A percentile compares a stretch with the other conserved stretches of the same genome.
Conservation (phyloP, 495 filamentous ascomycete species). For the Aspergillus haitiensis region DNA sequence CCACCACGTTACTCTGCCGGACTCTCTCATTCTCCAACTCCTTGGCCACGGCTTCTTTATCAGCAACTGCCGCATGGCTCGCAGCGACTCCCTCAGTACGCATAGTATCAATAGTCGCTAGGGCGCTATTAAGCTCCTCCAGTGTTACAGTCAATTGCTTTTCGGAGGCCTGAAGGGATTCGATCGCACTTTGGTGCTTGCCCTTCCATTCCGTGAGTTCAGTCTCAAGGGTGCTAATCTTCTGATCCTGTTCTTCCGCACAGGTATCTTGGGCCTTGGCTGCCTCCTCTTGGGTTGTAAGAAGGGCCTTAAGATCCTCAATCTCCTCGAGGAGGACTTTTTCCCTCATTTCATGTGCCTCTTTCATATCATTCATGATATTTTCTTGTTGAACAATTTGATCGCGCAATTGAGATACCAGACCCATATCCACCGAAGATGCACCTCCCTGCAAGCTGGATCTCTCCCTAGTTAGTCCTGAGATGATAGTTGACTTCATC, state of each 20-base stretch:
- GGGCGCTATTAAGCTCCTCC: constrained; percentile 62
- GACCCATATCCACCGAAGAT: constrained; percentile 87
- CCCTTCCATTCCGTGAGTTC: constrained; percentile 74
- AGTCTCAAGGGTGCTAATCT: constrained; percentile 68
- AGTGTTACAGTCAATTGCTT: constrained; percentile 70
- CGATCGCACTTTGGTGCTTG: constrained; percentile 69
- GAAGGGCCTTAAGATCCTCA: constrained; percentile 59
- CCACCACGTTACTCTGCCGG: constrained; percentile 66
- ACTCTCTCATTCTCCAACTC: constrained; percentile 52
- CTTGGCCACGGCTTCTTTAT: constrained; percentile 47
- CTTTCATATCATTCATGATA: constrained; percentile 72
- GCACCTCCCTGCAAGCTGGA: constrained; percentile 76
- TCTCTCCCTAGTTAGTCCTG: constrained; percentile 87
- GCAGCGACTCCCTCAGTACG: constrained; percentile 38
- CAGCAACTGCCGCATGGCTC: constrained; percentile 35
- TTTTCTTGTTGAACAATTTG: constrained; percentile 84
- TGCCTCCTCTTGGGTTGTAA: constrained; percentile 50
- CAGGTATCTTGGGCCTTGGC: constrained; percentile 47
- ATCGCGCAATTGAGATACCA: constrained; percentile 83
- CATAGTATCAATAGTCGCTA: constrained; percentile 50
- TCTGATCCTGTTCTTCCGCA: constrained; percentile 56
- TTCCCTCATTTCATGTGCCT: constrained; percentile 69
- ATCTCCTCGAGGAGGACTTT: constrained; percentile 69
- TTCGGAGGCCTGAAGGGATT: constrained; percentile 73
- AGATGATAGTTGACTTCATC: constrained; percentile 88